Evolutionary conservation across 176 grass and related monocot genomes (phyloP).

Genomic region (Chrysopogon serrulatus): DNA sequence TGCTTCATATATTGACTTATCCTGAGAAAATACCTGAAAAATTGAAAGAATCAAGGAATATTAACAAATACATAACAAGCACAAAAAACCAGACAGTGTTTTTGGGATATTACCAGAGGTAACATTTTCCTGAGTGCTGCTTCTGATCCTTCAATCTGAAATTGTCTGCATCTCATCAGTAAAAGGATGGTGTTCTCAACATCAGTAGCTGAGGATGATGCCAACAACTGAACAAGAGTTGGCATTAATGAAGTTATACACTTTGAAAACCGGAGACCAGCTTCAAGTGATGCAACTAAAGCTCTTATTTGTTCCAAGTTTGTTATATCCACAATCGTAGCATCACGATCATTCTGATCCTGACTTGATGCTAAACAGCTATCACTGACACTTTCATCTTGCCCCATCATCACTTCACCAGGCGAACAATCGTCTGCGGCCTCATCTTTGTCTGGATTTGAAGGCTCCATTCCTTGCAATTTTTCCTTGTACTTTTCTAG

Average conservation of each 20-base stretch:
- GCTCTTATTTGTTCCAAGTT: conserved; percentile 93
- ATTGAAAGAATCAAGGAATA: conserved; percentile 11
- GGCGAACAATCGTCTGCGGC: conserved; percentile 9
- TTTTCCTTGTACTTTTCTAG: conserved; percentile 88
- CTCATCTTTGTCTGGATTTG: conserved; percentile 30
- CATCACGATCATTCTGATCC: conserved; percentile 53
- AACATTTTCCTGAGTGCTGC: conserved; percentile 83
- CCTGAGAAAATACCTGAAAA: conserved; percentile 92
- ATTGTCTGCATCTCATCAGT: conserved; percentile 95
- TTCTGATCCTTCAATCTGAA: conserved; percentile 98
- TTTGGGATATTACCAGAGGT: conserved; percentile 60
- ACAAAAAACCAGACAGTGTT: conserved; percentile 20
- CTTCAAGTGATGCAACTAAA: conserved; percentile 93
- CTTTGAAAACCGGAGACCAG: conserved; percentile 79
- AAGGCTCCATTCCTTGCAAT: conserved; percentile 61
- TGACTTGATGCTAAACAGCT: conserved; percentile 76
- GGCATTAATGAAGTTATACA: conserved; percentile 84
- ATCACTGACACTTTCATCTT: conserved; percentile 79
- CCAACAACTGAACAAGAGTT: conserved; percentile 77
- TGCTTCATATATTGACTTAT: conserved; percentile 96
- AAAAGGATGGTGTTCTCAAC: conserved; percentile 92
- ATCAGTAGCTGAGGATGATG: conserved; percentile 91
- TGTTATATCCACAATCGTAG: conserved; percentile 58
- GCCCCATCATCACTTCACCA: conserved; percentile 40
- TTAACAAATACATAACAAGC: neutral